Percentiles rank a stretch among this genome's conserved stretches.
Conservation (phyloP, 805 yeast species). For the Isabelozyma pseudorhagii region DNA sequence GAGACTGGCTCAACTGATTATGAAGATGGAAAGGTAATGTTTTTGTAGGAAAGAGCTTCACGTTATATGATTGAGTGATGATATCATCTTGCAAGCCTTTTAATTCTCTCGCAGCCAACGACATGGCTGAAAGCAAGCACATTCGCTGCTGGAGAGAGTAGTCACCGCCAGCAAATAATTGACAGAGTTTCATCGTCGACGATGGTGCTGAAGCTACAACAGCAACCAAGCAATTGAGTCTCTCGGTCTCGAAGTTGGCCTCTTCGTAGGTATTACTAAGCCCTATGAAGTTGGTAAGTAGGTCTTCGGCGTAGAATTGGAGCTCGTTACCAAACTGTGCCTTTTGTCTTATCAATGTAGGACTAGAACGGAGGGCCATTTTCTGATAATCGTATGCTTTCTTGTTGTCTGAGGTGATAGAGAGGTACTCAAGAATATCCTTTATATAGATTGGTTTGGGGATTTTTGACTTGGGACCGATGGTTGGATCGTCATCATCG, state of each 20-base stretch:
- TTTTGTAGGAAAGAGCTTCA: slow-evolving; percentile 32
- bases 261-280: slow-evolving; percentile 57
- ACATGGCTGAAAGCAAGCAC: slow-evolving; percentile 61
- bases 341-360: slow-evolving; percentile 66
- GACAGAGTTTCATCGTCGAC: slow-evolving; percentile 44
- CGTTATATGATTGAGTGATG: slow-evolving; percentile 33
- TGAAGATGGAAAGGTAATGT: slow-evolving; percentile 49
- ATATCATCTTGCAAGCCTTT: slow-evolving; percentile 55
- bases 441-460: slow-evolving; percentile 65
- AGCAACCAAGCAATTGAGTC: slow-evolving; percentile 63
- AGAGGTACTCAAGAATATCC: slow-evolving; percentile 61
- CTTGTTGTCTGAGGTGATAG: slow-evolving; percentile 41
- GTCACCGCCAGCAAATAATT: slow-evolving; percentile 64
- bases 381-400: slow-evolving; percentile 48
- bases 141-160: slow-evolving; percentile 78
- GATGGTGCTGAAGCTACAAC: slow-evolving; percentile 50
- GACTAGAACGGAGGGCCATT: slow-evolving; percentile 49
- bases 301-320: slow-evolving; percentile 50
- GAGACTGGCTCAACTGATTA: background rate
- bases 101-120: slow-evolving; percentile 71
- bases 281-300: slow-evolving; percentile 50
- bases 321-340: slow-evolving; percentile 59
- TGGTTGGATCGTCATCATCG: slow-evolving; percentile 53
- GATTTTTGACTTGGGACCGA: slow-evolving; percentile 31
- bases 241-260: slow-evolving; percentile 57